Evolutionary conservation across 805 yeast genomes (phyloP), one percentile per base, ranked within the genome.

Genomic region (Yamadazyma tumulicola): DNA sequence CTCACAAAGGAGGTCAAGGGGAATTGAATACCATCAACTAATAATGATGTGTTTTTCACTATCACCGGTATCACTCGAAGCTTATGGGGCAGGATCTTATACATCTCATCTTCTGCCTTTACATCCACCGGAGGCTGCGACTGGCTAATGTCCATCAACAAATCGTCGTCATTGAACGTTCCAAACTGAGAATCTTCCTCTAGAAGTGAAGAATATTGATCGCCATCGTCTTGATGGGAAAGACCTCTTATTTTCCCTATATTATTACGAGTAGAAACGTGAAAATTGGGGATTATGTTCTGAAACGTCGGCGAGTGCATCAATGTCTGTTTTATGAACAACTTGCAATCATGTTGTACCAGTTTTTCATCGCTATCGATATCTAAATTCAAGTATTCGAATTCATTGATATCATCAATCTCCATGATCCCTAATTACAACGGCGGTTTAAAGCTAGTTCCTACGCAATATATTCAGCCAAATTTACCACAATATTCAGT

Each of bases 161-260:
- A 6, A 14, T 55, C 62, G 19, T 54, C 66, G 26, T 62, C 68
- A 42, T 54, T 52, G 35, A 63, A 65, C 12, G 52, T 63, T 29
- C 59, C 67, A 37, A 56, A 51, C 41, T 59, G 69, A 1, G 70
- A 64, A 37, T 67, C 71, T 27, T 54, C 60, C 17, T 55, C 61
- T 20, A 42, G 49, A 2, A 61, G 57, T 4, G 58, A 48, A 29
- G 61, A 34, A 14, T 45, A 51, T 39, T 64, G 70, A 39, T 60
- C 61, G 12, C 49, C 51, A 34, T 63, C 71, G 26, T 65, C 71
- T 36, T 63, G 60, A 13, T 61, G 43, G 10, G 65, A 54, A 5
- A 54, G 41, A 38, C 60, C 56, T 10, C 59, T 32, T n/a, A 66
- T 49, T 6, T 69, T 70, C 8, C 48, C 31, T 10, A 59, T 51